Conservation (phyloP, 371 early-diverging fungal genomes). For the Funneliformis caledonium region DNA sequence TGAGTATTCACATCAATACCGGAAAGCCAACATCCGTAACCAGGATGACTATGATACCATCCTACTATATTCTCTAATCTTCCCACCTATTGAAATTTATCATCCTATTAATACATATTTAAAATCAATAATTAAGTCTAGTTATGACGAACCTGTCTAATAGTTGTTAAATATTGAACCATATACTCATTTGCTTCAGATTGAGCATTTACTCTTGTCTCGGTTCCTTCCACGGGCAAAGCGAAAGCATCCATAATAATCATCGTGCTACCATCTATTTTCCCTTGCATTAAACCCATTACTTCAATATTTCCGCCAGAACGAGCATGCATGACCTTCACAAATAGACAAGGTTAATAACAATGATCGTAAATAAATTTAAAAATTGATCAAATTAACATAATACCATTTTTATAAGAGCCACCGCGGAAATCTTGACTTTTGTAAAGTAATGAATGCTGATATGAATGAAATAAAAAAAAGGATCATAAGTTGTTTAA, state of each 20-base stretch:
- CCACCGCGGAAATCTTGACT: slow-evolving; percentile 93
- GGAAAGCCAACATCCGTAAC: slow-evolving; percentile 98
- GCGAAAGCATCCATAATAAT: slow-evolving; percentile 96
- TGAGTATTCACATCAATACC: slow-evolving; percentile 98
- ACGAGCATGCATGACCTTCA: slow-evolving; percentile 91
- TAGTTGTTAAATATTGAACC: slow-evolving; percentile 88
- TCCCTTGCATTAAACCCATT: slow-evolving; percentile 98
- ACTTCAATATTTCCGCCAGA: slow-evolving; percentile 96
- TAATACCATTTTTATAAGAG: slow-evolving; percentile 94
- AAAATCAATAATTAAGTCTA: background rate
- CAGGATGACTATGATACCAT: slow-evolving; percentile 99
- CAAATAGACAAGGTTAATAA: background rate
- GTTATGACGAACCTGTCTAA: slow-evolving; percentile 66
- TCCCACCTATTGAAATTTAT: slow-evolving; percentile 67
- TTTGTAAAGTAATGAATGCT: slow-evolving; percentile 90
- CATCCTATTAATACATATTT: background rate
- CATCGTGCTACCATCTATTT: slow-evolving; percentile 86
- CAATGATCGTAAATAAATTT: background rate
- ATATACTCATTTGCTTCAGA: slow-evolving; percentile 96
- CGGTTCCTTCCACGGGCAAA: slow-evolving; percentile 97
- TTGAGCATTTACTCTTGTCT: slow-evolving; percentile 98
- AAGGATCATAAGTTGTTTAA: too few species aligned
- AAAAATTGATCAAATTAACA: background rate
- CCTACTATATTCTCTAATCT: slow-evolving; percentile 93
- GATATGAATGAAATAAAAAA: slow-evolving; percentile 19